Percentiles rank a stretch among this genome's conserved stretches.
Conservation (phyloP, 805 yeast species). For the Tetrapisispora phaffii region DNA sequence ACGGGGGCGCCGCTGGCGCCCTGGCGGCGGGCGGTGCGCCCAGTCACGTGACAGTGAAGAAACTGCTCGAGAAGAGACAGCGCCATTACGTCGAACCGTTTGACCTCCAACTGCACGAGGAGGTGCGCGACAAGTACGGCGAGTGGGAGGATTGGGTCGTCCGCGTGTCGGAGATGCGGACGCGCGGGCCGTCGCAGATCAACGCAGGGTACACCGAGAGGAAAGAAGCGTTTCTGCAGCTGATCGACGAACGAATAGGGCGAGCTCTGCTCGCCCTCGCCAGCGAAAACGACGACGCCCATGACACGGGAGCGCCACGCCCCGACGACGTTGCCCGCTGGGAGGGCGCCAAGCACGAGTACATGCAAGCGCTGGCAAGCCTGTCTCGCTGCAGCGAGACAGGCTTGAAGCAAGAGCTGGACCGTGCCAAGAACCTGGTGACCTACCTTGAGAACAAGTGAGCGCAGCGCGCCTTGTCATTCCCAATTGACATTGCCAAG, state of each 20-base stretch:
- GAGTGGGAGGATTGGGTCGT: conserved; percentile 56
- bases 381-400: conserved; percentile 8
- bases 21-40: conserved; percentile 32
- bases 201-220: conserved; percentile 29
- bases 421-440: conserved; percentile 24
- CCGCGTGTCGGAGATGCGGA: conserved; percentile 45
- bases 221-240: conserved; percentile 23
- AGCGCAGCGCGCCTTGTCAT: background rate
- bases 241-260: conserved; percentile 13
- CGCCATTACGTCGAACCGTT: conserved; percentile 50
- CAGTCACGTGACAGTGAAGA: background rate
- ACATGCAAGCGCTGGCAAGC: conserved; percentile 8
- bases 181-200: conserved; percentile 39
- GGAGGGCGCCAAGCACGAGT: background rate
- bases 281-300: background rate
- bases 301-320: background rate
- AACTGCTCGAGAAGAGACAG: conserved; percentile 14
- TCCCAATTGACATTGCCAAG: background rate
- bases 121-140: conserved; percentile 45
- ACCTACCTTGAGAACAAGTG: conserved; percentile 9
- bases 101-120: conserved; percentile 52
- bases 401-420: conserved; percentile 18
- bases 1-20: conserved; percentile 41
- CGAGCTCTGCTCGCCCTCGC: background rate
- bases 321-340: background rate